Evolutionary conservation across 768 basidiomycete genomes (phyloP).

Genomic region (Russula abietina): DNA sequence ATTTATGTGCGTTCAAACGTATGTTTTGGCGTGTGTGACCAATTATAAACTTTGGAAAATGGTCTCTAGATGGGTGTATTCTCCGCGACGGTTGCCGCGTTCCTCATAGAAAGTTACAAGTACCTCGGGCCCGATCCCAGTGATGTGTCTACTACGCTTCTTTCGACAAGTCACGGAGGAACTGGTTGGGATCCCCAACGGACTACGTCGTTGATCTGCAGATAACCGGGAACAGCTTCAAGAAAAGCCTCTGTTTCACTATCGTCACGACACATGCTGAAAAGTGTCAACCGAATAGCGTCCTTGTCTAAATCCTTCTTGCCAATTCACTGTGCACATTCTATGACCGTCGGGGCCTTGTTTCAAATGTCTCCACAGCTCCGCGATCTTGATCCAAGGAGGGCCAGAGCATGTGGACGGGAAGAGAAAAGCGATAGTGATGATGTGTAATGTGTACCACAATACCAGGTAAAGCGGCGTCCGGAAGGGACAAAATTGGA

Average conservation of each 20-base stretch:
- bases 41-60: too few relatives aligned
- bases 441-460: not conserved
- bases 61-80: conserved; percentile 19
- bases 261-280: not conserved
- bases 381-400: not conserved
- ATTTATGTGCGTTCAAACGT: conserved; percentile 22
- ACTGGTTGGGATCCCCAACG: conserved; percentile 13
- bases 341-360: not conserved
- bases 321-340: not conserved
- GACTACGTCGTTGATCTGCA: not conserved
- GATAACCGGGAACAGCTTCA: conserved; percentile 1
- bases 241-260: not conserved
- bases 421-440: not conserved
- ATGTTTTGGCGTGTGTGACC: too few relatives aligned
- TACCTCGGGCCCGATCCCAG: conserved; percentile 13
- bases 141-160: not conserved
- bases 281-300: not conserved
- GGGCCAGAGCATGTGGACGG: not conserved
- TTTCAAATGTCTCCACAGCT: not conserved
- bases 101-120: conserved; percentile 23
- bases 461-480: not conserved
- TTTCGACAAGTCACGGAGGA: conserved; percentile 15
- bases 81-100: conserved; percentile 21
- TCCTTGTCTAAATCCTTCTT: not conserved
- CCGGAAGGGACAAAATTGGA: not conserved